phyloP scores from a whole-genome alignment of 2,329 filamentous ascomycete species.

The Albifimbria verrucaria region DNA sequence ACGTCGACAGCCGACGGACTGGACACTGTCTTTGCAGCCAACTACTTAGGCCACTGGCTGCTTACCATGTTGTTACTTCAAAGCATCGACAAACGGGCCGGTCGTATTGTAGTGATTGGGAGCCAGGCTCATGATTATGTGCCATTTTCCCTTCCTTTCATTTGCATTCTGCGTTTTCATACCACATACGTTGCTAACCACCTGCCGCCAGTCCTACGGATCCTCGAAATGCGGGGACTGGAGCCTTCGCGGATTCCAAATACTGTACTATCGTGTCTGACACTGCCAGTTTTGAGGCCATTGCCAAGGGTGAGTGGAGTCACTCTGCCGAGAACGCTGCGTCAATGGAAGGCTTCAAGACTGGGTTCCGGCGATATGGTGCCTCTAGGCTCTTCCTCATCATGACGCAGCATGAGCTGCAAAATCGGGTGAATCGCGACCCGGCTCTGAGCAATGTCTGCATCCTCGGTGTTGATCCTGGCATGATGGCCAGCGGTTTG shows the following conservation, averaged over 20 bases:
- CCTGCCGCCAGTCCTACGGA: conserved; percentile 13
- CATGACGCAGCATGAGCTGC: conserved; percentile 31
- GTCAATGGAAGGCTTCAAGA: no score
- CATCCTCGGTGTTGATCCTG: conserved; percentile 35
- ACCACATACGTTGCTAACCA: not conserved
- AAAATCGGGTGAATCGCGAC: conserved; percentile 28
- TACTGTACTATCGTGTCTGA: conserved; percentile 13
- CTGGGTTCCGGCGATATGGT: conserved; percentile 34
- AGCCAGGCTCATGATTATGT: conserved; percentile 33
- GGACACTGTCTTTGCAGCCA: conserved; percentile 29
- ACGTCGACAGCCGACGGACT: conserved; percentile 25
- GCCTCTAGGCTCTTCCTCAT: conserved; percentile 35
- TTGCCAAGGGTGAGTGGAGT: conserved; percentile 32
- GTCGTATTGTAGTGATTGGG: conserved; percentile 25
- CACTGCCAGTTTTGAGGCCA: conserved; percentile 13
- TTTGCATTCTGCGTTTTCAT: not conserved
- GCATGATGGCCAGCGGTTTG: conserved; percentile 31
- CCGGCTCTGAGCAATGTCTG: conserved; percentile 29
- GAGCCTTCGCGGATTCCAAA: conserved; percentile 7
- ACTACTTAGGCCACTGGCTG: conserved; percentile 28
- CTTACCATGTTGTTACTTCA: conserved; percentile 26
- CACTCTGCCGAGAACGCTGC: conserved; percentile 19
- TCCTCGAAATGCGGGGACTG: conserved; percentile 16
- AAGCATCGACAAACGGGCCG: conserved; percentile 25
- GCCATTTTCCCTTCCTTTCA: not conserved